Conservation (phyloP, 805 yeast genomes). For the Candida tammaniensis region DNA sequence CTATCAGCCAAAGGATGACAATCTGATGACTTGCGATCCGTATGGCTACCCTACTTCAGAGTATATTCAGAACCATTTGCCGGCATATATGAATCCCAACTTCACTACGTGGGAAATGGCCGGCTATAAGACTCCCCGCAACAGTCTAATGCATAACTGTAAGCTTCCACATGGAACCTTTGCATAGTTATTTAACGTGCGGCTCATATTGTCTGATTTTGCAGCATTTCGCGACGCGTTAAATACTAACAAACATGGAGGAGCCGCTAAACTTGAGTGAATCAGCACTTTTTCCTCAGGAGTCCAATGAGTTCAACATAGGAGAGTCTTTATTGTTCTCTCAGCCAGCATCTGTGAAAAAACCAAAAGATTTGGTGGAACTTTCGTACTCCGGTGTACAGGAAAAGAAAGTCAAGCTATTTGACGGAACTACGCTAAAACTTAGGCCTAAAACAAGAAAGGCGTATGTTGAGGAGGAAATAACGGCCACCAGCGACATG, state of each 20-base stretch:
- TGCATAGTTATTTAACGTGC: background rate
- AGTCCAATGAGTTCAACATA: background rate
- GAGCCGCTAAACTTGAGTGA: background rate
- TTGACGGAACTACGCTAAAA: conserved; percentile 17
- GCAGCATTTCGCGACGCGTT: conserved; percentile 1
- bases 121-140: conserved; percentile 58
- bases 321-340: conserved; percentile 1
- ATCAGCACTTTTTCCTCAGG: background rate
- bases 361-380: background rate
- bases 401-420: conserved; percentile 18
- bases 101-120: conserved; percentile 37
- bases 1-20: conserved; percentile 33
- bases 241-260: background rate
- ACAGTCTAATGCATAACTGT: conserved; percentile 51
- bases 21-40: conserved; percentile 38
- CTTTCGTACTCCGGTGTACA: conserved; percentile 1
- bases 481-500: conserved; percentile 9
- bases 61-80: conserved; percentile 30
- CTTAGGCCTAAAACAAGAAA: conserved; percentile 12
- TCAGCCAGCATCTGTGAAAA: background rate
- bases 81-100: conserved; percentile 34
- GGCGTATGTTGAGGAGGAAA: conserved; percentile 1
- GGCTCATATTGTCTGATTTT: too few species aligned
- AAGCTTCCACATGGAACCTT: conserved; percentile 9
- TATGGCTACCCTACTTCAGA: conserved; percentile 32